These are phyloP conservation scores for Thalassiosira mediterranea DNA, from an alignment of 352 stramenopile genomes.

Conservation along the genomic window DNA sequence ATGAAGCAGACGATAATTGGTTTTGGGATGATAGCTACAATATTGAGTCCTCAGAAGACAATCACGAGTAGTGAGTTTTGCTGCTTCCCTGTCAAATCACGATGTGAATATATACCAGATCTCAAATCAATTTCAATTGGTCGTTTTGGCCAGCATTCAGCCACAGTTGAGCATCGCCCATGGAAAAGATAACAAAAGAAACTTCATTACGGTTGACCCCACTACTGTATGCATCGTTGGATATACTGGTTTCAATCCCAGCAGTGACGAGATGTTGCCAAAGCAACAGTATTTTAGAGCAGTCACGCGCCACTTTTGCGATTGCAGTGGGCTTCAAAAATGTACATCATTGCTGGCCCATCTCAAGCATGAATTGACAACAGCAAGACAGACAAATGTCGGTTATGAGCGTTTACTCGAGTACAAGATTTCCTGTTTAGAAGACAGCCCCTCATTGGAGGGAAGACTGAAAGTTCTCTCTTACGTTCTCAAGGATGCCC, in stretches of 20 bases:
- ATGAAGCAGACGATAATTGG: neutral
- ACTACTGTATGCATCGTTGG: neutral
- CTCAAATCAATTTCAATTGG: too few relatives aligned
- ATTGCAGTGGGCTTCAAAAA: neutral
- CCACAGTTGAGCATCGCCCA: too few relatives aligned
- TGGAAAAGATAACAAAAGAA: too few relatives aligned
- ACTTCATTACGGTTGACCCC: too few relatives aligned
- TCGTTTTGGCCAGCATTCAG: too few relatives aligned
- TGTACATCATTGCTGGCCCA: conserved; percentile 7
- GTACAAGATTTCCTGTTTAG: conserved; percentile 18
- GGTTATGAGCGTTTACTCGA: neutral
- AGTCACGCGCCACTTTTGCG: too few relatives aligned
- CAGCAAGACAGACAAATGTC: neutral
- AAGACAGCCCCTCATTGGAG: conserved; percentile 8
- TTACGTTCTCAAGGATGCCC: neutral
- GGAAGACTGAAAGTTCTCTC: conserved; percentile 18
- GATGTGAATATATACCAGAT: too few relatives aligned
- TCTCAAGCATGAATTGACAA: neutral
- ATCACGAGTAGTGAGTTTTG: too few relatives aligned
- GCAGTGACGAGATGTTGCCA: neutral
- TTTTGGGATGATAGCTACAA: neutral
- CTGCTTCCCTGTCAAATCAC: too few relatives aligned
- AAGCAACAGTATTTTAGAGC: too few relatives aligned
- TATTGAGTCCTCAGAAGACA: neutral
- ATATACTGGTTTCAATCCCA: neutral